Conservation (phyloP, 176 grass and related monocot species). For the Calamus simplicifolius region DNA sequence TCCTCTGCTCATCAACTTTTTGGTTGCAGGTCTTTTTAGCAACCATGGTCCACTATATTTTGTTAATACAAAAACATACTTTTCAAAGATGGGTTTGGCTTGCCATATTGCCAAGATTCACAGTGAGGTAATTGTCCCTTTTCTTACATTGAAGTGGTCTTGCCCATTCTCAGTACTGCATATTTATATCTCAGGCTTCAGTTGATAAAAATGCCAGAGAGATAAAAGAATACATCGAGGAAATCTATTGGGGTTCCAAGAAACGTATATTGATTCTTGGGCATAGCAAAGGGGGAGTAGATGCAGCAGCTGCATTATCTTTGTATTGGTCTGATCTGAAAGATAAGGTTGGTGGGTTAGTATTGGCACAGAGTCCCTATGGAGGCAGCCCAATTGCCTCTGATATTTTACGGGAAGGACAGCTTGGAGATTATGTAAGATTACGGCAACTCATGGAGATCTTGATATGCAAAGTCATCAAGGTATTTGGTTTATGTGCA, state of each 20-base stretch:
- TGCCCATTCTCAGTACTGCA: neutral
- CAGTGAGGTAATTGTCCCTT: slow-evolving; percentile 58
- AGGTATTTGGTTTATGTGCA: slow-evolving; percentile 36
- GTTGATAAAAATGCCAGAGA: slow-evolving; percentile 71
- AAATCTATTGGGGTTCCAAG: slow-evolving; percentile 78
- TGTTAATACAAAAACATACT: slow-evolving; percentile 85
- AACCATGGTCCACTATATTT: slow-evolving; percentile 90
- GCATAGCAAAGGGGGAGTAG: slow-evolving; percentile 93
- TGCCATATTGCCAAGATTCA: slow-evolving; percentile 95
- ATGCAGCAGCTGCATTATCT: slow-evolving; percentile 71
- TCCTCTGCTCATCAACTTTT: neutral
- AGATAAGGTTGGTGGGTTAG: slow-evolving; percentile 87
- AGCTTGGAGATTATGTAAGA: slow-evolving; percentile 87
- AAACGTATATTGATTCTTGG: slow-evolving; percentile 81
- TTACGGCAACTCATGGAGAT: slow-evolving; percentile 75
- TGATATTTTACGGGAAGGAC: slow-evolving; percentile 80
- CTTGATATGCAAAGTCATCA: slow-evolving; percentile 77
- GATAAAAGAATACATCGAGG: slow-evolving; percentile 91
- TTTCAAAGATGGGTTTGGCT: slow-evolving; percentile 83
- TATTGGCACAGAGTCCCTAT: slow-evolving; percentile 79
- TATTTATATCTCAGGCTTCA: slow-evolving; percentile 48
- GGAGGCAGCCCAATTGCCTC: slow-evolving; percentile 87
- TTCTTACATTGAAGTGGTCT: neutral
- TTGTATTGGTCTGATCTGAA: slow-evolving; percentile 79
- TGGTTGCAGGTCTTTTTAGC: slow-evolving; percentile 68